Evolutionary conservation across 768 basidiomycete genomes (phyloP), one percentile per base, ranked within the genome.

Genomic region (Brasilioporus rufonigricans): DNA sequence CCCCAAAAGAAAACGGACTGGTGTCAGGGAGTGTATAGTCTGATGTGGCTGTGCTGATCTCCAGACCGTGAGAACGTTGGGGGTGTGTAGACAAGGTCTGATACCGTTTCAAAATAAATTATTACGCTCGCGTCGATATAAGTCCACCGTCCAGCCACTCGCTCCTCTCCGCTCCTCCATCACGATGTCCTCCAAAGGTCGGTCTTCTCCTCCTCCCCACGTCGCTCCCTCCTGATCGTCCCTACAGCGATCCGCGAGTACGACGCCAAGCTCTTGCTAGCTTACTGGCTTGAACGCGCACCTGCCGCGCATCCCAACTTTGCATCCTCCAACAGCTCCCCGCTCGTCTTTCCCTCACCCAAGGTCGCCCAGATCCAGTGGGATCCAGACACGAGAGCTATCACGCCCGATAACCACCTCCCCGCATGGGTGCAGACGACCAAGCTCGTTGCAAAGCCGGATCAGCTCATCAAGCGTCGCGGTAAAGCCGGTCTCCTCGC

Each of bases 401-500:
- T 85, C 73, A 84, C 83, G 1, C 74, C 82, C 33, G 84, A 85
- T 53, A 77, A 68, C 36, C 73, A 78, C 56, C 74, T 93, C 29
- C 91, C 91, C 16, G 73, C 79, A 64, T 94, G 91, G 92, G 88
- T 94, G 33, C 86, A 84, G 76, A 83, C 79, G 61, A 84, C 71
- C 62, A 91, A 92, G 79, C 91, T 96, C 71, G 94, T 97, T 66
- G 94, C 86, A 18, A 97, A 97, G 78, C 94, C 94, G 24, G 94
- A 96, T 77, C 94, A 97, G 77, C 88, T 98, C 74, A 98, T 98
- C 85, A 99, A 98, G 80, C 90, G 97, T 61, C 91, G 97, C 58
- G 97, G 97, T 67, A 99, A 99, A 82, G 93, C 93, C 21, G 97
- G 97, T 61, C 82, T 99, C 14, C 84, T 99, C 59, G 86, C 86